Base-by-base conservation (phyloP, 352 stramenopile species). In the Phytophthora kernoviae region DNA sequence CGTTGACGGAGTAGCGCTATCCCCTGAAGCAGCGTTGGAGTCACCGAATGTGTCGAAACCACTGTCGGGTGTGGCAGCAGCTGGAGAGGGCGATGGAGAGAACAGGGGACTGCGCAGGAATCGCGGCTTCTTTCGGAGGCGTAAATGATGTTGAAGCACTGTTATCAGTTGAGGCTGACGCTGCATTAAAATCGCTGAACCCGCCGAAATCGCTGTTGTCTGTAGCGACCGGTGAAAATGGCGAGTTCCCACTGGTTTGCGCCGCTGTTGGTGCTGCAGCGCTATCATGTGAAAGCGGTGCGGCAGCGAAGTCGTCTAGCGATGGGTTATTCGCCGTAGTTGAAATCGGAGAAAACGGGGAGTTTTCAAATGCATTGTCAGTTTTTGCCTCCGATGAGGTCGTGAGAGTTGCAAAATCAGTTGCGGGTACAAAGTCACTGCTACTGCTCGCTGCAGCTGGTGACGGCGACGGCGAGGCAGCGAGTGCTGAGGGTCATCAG, bases 131-230 rank as follows among this genome's bases (percentile, higher is more conserved):
- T 5, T 53, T 54, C 4, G 60, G 51, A 11, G 51, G 17, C 40
- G 32, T 30, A 32, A 40, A 47, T 14, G 46, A 40, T 2, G 52
- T 34, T 12, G 48, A 36, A 21, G 26, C 20, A 14, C 9, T 53
- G n/a, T 57, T 30, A 17, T 24, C 14, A 44, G 40, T 50, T n/a
- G n/a, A n/a, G 33, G 45, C 34, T 40, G 64, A 26, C 57, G 61
- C 27, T n/a, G 58, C 30, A 37, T 47, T 73, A 34, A 77, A 74
- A 17, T 62, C 71, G 9, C 54, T 54, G 58, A 80, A 77, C 17
- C 42, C 34, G 46, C 57, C 43, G 1, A 70, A 58, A 52, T 55
- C 44, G 27, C 44, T 63, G 20, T 22, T 58, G 21, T 66, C 50
- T 6, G 34, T 39, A 40, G 54, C 58, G 8, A 62, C 30, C 4